Conservation (phyloP, 225 moss, liverwort and hornwort genomes). For the Anthoceros angustus region DNA sequence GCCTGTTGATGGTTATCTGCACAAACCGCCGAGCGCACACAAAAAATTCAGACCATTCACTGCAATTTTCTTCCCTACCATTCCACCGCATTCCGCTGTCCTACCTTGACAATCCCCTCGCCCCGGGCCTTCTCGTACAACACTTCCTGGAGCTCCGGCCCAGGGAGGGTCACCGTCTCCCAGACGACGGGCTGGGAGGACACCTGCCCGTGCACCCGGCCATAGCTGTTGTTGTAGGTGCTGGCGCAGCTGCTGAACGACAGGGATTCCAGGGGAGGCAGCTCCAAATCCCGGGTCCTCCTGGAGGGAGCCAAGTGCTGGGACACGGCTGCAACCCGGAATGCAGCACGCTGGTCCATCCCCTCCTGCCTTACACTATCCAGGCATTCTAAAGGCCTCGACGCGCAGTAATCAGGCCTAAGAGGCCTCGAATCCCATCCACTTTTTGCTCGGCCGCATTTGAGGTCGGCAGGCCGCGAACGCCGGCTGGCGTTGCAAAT, state of each 20-base stretch:
- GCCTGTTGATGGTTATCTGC: slow-evolving; percentile 93
- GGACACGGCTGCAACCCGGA: neutral
- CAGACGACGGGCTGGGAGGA: slow-evolving; percentile 27
- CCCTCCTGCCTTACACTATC: no score
- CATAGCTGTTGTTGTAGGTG: slow-evolving; percentile 43
- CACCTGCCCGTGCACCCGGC: slow-evolving; percentile 55
- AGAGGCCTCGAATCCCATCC: no score
- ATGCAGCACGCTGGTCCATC: neutral
- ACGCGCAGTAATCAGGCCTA: no score
- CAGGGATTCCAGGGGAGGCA: neutral
- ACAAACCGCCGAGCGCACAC: neutral
- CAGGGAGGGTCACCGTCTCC: slow-evolving; percentile 23
- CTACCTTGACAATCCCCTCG: slow-evolving; percentile 81
- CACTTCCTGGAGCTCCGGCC: slow-evolving; percentile 48
- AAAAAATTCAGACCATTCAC: neutral
- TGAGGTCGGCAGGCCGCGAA: no score
- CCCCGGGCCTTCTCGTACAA: slow-evolving; percentile 59
- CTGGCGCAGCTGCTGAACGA: slow-evolving; percentile 10
- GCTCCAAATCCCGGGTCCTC: neutral
- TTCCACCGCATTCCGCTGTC: neutral
- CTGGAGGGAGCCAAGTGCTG: neutral
- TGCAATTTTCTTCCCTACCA: no score
- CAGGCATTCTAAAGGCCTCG: no score
- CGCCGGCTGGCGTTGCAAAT: no score
- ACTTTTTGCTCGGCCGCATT: no score